phyloP scores from a whole-genome alignment of 2,329 filamentous ascomycete genomes.

The Penicillium sp. region DNA sequence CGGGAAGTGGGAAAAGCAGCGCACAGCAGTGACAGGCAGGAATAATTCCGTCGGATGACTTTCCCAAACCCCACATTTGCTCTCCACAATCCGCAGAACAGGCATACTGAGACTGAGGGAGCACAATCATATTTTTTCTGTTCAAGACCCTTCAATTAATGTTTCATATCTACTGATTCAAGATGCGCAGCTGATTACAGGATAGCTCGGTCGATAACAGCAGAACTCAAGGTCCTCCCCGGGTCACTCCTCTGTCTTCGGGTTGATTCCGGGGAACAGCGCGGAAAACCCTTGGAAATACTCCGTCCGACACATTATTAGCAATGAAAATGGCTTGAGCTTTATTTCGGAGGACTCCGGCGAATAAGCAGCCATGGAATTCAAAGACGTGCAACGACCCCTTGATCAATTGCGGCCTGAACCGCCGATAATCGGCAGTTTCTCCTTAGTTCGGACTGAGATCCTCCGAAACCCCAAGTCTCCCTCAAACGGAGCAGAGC shows the following conservation, averaged over 20 bases:
- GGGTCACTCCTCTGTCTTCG: background rate
- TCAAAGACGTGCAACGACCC: background rate
- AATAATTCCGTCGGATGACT: constrained; percentile 9
- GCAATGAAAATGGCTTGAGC: background rate
- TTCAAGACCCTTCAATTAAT: background rate
- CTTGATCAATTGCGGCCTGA: background rate
- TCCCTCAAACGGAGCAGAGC: background rate
- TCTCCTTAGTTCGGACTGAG: constrained; percentile 2
- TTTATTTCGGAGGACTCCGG: background rate
- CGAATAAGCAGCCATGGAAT: constrained; percentile 1
- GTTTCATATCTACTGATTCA: background rate
- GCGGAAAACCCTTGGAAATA: background rate
- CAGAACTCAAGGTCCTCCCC: background rate
- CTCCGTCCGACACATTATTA: background rate
- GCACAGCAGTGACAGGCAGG: background rate
- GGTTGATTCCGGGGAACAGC: background rate
- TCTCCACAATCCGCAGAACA: background rate
- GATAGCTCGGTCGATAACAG: too few species aligned
- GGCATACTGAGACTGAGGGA: background rate
- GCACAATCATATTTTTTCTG: background rate
- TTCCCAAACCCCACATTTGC: background rate
- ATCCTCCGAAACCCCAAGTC: background rate
- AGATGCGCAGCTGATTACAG: background rate
- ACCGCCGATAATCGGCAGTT: constrained; percentile 18
- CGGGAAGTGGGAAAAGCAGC: constrained; percentile 24